Evolutionary conservation across 306 rosid species (phyloP).

Genomic region (Glycyrrhiza uralensis): DNA sequence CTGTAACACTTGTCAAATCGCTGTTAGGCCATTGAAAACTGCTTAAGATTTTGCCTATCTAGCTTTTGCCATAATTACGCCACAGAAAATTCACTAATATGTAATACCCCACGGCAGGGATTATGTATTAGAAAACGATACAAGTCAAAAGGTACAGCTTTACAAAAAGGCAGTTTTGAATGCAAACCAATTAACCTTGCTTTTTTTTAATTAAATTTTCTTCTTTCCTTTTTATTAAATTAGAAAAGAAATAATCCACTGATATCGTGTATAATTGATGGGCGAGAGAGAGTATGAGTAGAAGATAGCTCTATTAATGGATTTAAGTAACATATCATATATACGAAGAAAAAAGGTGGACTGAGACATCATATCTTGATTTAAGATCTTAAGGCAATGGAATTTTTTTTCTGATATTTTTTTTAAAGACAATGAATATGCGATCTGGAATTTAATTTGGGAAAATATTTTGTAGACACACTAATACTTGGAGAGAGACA

Average conservation of each 20-base stretch:
- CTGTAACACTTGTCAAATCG: conserved; percentile 13
- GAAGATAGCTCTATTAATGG: no score
- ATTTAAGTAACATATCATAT: no score
- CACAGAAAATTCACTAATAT: conserved; percentile 16
- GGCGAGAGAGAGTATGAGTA: no score
- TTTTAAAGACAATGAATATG: no score
- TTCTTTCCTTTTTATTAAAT: not conserved
- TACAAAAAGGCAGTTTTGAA: conserved; percentile 26
- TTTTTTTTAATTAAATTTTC: not conserved
- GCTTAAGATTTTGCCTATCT: conserved; percentile 32
- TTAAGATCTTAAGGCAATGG: no score
- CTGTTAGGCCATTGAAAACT: not conserved
- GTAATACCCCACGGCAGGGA: conserved; percentile 36
- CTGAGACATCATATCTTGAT: no score
- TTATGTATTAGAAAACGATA: conserved; percentile 42
- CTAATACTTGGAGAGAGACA: no score
- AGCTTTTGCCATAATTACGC: conserved; percentile 40
- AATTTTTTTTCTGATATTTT: no score
- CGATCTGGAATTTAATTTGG: no score
- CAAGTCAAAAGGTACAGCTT: conserved; percentile 37
- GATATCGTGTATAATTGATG: not conserved
- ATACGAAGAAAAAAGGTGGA: no score
- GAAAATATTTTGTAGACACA: no score
- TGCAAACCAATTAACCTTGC: conserved; percentile 3
- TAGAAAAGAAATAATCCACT: conserved; percentile 4